A percentile compares a stretch with the other conserved stretches of the same genome.
These are phyloP conservation scores for Rhodotorula mucilaginosa DNA, from an alignment of 1,284 basidiomycete species.

Conservation along the genomic window DNA sequence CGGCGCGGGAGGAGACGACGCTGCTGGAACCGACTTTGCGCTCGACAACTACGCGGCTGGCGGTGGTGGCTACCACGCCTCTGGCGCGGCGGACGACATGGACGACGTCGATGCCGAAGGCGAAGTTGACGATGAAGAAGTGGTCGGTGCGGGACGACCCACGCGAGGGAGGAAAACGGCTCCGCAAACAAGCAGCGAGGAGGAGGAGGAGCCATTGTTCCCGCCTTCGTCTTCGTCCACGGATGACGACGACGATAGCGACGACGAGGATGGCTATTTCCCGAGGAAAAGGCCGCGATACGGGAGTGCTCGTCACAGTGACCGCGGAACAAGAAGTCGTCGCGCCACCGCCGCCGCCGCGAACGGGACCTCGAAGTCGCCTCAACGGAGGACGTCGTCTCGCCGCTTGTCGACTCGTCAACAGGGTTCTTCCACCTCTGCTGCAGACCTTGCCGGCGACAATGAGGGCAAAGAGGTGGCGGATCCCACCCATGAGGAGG, in stretches of 20 bases:
- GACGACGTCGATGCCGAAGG: background rate
- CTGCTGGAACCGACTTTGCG: background rate
- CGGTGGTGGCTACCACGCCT: background rate
- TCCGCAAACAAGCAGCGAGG: background rate
- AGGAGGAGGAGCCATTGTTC: background rate
- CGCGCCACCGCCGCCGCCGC: too few relatives aligned
- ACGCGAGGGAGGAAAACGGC: background rate
- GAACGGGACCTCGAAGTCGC: background rate
- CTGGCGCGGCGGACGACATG: background rate
- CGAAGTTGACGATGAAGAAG: background rate
- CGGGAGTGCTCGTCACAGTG: background rate
- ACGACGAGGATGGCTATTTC: background rate
- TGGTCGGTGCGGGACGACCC: too few relatives aligned
- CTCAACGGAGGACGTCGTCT: background rate
- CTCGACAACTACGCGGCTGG: background rate
- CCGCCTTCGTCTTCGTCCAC: background rate
- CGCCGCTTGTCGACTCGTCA: background rate
- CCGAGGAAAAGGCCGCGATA: background rate
- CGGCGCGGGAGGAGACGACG: background rate
- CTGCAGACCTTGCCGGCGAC: background rate
- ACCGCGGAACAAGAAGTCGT: background rate
- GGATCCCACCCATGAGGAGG: background rate
- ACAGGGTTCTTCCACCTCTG: background rate
- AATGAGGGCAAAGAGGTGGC: background rate
- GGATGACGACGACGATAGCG: background rate